Evolutionary conservation across 148 eudicot genomes (phyloP).

Genomic region (Rhododendron griersonianum): DNA sequence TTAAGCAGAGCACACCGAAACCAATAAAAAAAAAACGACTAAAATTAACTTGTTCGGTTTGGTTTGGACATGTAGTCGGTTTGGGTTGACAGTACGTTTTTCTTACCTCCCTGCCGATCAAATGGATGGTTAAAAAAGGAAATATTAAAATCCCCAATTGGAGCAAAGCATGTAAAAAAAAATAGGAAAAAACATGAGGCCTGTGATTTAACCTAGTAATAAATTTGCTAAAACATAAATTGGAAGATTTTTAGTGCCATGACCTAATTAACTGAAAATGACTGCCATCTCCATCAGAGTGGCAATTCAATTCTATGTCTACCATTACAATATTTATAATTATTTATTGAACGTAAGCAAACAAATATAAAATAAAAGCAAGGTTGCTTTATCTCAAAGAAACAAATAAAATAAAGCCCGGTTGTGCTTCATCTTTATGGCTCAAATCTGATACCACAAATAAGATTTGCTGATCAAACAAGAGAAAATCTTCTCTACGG

Average conservation of each 20-base stretch:
- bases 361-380: background rate
- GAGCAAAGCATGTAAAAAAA: background rate
- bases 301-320: background rate
- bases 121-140: background rate
- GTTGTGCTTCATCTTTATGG: background rate
- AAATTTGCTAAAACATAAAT: background rate
- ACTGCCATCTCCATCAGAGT: background rate
- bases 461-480: background rate
- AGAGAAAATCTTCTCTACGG: too few species aligned
- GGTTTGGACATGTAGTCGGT: background rate
- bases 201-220: background rate
- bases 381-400: too few species aligned
- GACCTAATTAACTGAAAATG: conserved; percentile 5
- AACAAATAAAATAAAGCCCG: background rate
- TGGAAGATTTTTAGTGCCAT: background rate
- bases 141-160: background rate
- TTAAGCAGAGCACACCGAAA: too few species aligned
- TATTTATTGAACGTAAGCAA: background rate
- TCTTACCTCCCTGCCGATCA: background rate
- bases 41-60: too few species aligned
- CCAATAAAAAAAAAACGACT: background rate
- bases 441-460: background rate
- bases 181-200: background rate
- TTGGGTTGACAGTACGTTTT: background rate
- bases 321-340: background rate